Conservation (phyloP, 2,329 filamentous ascomycete genomes). For the Pseudogymnoascus sp. region DNA sequence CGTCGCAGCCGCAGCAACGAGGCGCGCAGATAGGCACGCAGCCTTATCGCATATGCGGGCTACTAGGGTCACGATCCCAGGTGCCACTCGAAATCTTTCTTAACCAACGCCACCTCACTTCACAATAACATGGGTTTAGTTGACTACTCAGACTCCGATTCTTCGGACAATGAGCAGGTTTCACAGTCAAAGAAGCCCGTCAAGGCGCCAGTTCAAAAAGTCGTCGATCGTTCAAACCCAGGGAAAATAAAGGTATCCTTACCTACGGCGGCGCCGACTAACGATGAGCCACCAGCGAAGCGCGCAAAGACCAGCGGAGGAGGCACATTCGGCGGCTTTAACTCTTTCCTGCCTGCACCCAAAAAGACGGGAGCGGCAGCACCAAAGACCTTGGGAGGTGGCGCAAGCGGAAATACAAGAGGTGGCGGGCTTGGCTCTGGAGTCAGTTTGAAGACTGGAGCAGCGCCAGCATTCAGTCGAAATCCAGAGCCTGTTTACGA, state of each 20-base stretch:
- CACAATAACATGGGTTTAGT: slow-evolving; percentile 51
- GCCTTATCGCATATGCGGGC: slow-evolving; percentile 6
- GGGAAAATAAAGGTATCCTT: slow-evolving; percentile 79
- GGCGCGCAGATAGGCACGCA: slow-evolving; percentile 4
- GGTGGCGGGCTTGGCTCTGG: slow-evolving; percentile 37
- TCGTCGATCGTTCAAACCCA: slow-evolving; percentile 72
- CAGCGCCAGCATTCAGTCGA: slow-evolving; percentile 72
- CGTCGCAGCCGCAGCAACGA: background rate
- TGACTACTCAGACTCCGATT: slow-evolving; percentile 54
- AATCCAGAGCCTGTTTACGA: slow-evolving; percentile 30
- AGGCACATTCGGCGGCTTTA: slow-evolving; percentile 66
- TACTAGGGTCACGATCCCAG: background rate
- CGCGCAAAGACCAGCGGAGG: slow-evolving; percentile 52
- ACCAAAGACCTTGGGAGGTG: slow-evolving; percentile 29
- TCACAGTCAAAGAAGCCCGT: slow-evolving; percentile 10
- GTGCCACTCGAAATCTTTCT: background rate
- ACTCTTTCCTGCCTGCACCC: slow-evolving; percentile 76
- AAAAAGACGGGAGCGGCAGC: slow-evolving; percentile 48
- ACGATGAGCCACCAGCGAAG: slow-evolving; percentile 59
- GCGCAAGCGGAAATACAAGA: background rate
- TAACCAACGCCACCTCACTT: background rate
- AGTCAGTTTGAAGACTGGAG: slow-evolving; percentile 73
- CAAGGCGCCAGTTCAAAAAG: slow-evolving; percentile 65
- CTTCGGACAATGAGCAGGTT: slow-evolving; percentile 46
- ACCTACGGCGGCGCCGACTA: slow-evolving; percentile 42